These are phyloP conservation scores for Pyrenochaeta sp. DNA, from an alignment of 2,329 filamentous ascomycete species.

Conservation along the genomic window DNA sequence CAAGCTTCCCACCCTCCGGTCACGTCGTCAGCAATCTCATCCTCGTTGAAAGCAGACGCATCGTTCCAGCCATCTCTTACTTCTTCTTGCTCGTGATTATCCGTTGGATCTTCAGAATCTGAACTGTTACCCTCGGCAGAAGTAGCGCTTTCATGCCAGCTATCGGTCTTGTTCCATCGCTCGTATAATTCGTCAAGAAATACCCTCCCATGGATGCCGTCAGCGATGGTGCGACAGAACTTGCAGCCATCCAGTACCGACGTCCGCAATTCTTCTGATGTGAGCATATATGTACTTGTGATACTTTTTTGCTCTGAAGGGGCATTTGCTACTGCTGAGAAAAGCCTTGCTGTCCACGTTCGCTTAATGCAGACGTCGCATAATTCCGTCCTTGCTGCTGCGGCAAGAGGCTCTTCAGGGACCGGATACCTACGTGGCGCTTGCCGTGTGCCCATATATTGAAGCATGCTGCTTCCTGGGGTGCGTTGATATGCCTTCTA, in stretches of 20 bases:
- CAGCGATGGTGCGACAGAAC: conserved; percentile 13
- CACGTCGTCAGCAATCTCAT: conserved; percentile 6
- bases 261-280: conserved; percentile 8
- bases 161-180: conserved; percentile 6
- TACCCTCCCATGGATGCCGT: conserved; percentile 11
- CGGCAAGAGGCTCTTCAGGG: not conserved
- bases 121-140: not conserved
- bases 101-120: not conserved
- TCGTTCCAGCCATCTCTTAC: not conserved
- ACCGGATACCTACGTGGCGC: conserved; percentile 9
- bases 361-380: not conserved
- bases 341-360: conserved; percentile 1
- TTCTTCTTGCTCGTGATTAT: not conserved
- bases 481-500: not conserved
- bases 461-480: conserved; percentile 5
- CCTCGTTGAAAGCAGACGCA: conserved; percentile 11
- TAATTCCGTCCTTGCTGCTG: not conserved
- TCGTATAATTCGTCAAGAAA: conserved; percentile 12
- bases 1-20: conserved; percentile 15
- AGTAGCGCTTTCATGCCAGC: not conserved
- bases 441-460: conserved; percentile 9
- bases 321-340: not conserved
- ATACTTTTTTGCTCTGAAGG: not conserved
- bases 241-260: conserved; percentile 11
- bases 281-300: not conserved